Conservation (phyloP, 345 rosid genomes). For the rapeseed (Brassica napus) region DNA sequence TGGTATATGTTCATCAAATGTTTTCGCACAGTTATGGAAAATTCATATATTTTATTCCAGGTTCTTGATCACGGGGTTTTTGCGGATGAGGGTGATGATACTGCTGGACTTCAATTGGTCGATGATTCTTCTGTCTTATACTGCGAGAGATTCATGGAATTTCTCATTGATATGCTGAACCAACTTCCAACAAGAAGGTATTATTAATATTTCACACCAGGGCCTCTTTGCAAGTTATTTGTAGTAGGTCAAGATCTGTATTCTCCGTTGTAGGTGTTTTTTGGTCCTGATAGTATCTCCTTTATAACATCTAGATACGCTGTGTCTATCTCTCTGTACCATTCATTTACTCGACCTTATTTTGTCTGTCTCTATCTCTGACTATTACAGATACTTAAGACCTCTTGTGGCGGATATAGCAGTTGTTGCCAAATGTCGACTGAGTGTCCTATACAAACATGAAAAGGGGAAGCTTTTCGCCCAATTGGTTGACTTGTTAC, state of each 20-base stretch:
- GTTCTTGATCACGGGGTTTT: conserved; percentile 78
- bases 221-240: conserved; percentile 14
- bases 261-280: neutral
- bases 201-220: conserved; percentile 28
- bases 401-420: conserved; percentile 98
- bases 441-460: conserved; percentile 83
- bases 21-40: neutral
- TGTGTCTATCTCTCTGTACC: neutral
- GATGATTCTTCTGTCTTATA: conserved; percentile 82
- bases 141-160: conserved; percentile 97
- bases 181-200: conserved; percentile 99
- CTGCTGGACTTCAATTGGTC: conserved; percentile 44
- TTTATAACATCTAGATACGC: neutral
- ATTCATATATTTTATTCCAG: conserved; percentile 41
- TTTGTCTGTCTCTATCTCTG: neutral
- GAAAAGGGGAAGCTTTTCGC: conserved; percentile 91
- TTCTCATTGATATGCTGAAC: conserved; percentile 93
- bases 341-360: conserved; percentile 7
- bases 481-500: conserved; percentile 90
- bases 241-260: conserved; percentile 2
- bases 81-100: conserved; percentile 45
- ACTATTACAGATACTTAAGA: conserved; percentile 71
- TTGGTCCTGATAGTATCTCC: neutral
- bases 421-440: conserved; percentile 89
- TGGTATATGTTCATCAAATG: conserved; percentile 22